Percentiles rank a stretch among this genome's conserved stretches.
phyloP scores from a whole-genome alignment of 164 flowering plant species.

The Litsea cubeba region DNA sequence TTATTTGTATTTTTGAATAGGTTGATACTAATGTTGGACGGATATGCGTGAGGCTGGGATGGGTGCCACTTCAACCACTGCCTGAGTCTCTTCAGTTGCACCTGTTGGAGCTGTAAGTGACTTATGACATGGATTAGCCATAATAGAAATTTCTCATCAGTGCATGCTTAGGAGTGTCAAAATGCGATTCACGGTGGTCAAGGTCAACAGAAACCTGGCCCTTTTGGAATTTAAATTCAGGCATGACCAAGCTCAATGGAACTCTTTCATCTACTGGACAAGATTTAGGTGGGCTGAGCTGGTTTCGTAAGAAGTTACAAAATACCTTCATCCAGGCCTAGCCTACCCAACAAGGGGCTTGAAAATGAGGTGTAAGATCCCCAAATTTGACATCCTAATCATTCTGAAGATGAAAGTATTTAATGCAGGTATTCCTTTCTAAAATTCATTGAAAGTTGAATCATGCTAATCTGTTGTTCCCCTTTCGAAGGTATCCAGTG shows the following conservation, averaged over 20 bases:
- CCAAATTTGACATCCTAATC: too few relatives aligned
- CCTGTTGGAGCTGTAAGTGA: conserved; percentile 62
- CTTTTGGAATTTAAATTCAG: not conserved
- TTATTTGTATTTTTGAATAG: conserved; percentile 25
- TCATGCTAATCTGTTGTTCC: conserved; percentile 6
- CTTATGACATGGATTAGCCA: not conserved
- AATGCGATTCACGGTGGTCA: not conserved
- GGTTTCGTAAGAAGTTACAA: not conserved
- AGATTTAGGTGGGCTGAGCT: not conserved
- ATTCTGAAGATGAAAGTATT: too few relatives aligned
- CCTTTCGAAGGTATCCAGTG: conserved; percentile 56
- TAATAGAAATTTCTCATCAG: not conserved
- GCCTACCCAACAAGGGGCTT: not conserved
- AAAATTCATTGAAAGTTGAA: not conserved
- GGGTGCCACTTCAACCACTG: conserved; percentile 88
- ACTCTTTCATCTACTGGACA: not conserved
- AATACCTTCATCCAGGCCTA: not conserved
- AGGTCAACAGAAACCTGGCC: not conserved
- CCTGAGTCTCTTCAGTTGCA: conserved; percentile 70
- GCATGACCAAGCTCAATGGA: not conserved
- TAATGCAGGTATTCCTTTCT: not conserved
- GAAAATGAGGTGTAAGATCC: too few relatives aligned
- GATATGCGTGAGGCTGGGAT: conserved; percentile 78
- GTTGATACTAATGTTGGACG: conserved; percentile 94
- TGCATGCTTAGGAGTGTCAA: not conserved